phyloP scores from a whole-genome alignment of 257 asterid genomes.

The Echium plantagineum region DNA sequence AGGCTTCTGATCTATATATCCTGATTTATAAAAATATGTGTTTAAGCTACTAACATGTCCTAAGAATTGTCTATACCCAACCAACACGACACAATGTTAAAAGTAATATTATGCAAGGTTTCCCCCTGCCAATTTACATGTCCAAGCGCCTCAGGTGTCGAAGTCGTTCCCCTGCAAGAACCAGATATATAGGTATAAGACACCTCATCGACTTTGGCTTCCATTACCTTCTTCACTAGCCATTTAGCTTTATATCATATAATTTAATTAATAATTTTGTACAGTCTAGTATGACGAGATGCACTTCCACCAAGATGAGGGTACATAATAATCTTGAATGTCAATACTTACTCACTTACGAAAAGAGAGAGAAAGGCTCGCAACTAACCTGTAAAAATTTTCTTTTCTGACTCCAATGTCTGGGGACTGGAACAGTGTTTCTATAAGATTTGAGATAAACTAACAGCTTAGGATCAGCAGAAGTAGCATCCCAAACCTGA shows the following conservation, averaged over 20 bases:
- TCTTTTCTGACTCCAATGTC: constrained; percentile 97
- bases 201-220: constrained; percentile 57
- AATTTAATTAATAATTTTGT: constrained; percentile 4
- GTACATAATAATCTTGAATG: too few species aligned
- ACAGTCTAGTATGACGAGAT: neutral
- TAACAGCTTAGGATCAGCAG: constrained; percentile 83
- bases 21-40: neutral
- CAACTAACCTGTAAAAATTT: constrained; percentile 82
- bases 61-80: constrained; percentile 30
- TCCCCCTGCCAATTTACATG: constrained; percentile 95
- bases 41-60: neutral
- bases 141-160: constrained; percentile 84
- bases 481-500: constrained; percentile 98
- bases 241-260: constrained; percentile 25
- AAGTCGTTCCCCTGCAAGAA: constrained; percentile 98
- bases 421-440: constrained; percentile 95
- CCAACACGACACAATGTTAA: constrained; percentile 42
- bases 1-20: neutral
- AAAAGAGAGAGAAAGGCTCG: too few species aligned
- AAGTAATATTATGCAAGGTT: constrained; percentile 49
- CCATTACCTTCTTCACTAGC: constrained; percentile 50
- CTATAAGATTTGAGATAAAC: constrained; percentile 89
- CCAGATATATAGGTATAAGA: constrained; percentile 83
- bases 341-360: too few species aligned
- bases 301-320: neutral